Evolutionary conservation across 106 monocot genomes (phyloP).

Genomic region (Ottelia alismoides): DNA sequence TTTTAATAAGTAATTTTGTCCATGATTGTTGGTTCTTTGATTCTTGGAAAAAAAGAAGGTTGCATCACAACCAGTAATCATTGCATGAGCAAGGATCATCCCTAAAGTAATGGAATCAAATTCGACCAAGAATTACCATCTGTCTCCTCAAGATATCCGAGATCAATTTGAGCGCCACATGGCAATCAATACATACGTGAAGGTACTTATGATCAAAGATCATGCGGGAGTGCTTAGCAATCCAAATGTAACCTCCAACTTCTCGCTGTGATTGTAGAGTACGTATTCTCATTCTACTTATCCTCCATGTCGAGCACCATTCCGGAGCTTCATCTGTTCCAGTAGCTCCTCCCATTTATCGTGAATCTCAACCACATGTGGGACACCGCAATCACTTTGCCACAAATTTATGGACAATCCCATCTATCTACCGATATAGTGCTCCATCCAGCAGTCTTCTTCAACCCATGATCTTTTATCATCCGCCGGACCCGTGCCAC

Average conservation of each 20-base stretch:
- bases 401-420: conserved; percentile 41
- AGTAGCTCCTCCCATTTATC: conserved; percentile 37
- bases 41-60: too few species aligned
- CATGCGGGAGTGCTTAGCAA: conserved; percentile 36
- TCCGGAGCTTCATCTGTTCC: conserved; percentile 27
- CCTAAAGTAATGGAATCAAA: conserved; percentile 49
- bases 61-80: conserved; percentile 63
- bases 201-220: conserved; percentile 55
- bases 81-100: conserved; percentile 45
- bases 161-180: conserved; percentile 45
- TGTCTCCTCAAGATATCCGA: conserved; percentile 27
- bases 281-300: conserved; percentile 35
- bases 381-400: conserved; percentile 39
- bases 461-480: too few species aligned
- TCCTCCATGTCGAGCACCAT: conserved; percentile 64
- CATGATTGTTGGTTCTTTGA: too few species aligned
- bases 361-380: conserved; percentile 17
- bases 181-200: conserved; percentile 62
- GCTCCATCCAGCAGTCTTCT: conserved; percentile 62
- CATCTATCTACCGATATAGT: conserved; percentile 26
- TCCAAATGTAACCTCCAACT: conserved; percentile 47
- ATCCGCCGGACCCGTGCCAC: too few species aligned
- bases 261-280: conserved; percentile 57
- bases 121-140: conserved; percentile 52
- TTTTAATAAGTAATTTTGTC: too few species aligned